Base-by-base conservation (phyloP, 306 rosid genomes). In the Trifolium subterraneum region DNA sequence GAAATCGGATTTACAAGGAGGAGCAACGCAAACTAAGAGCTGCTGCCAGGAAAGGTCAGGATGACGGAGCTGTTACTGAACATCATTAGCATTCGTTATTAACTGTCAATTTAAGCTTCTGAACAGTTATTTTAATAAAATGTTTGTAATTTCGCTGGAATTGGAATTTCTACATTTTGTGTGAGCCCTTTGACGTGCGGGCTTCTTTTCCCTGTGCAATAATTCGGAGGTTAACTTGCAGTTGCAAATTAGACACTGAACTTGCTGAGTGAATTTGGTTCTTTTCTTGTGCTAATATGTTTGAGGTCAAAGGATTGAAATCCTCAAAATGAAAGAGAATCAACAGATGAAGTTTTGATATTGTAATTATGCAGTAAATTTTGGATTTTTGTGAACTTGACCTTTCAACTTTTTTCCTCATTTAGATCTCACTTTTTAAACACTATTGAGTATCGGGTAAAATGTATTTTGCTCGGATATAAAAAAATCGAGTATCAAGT, bases 1-100 rank as follows among this genome's bases (percentile, higher is more conserved):
- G 99, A 74, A 95, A 95, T 80, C 89, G 99, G 42, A 82, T 95
- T 70, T 95, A 90, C 78, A 90, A 90, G 91, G 99, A 95, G 85
- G 98, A 95, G 85, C 96, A 92, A 80, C 97, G 99, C 65, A 88
- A 95, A 75, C 48, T 95, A 64, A 87, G 97, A 74, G 87, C 98
- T 54, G 98, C 93, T 65, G 69, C 87, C 35, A 80, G 83, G 81
- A 88, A 90, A 80, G 89, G 74, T 69, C 44, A 68, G 41, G 86
- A 82, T 51, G 92, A 85, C 74, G 96, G 89, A 63, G 82, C 35
- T 62, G 84, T 12, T 59, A 81, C 73, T 20, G 84, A 73, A 54
- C 92, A 88, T 78, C 96, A 89, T 77, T 79, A 78, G 83, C 79
- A 66, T 80, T 39, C 13, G 18, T 25, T 15, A 68, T 68, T 47